Evolutionary conservation across 441 rosid genomes (phyloP).

Genomic region (Gossypium lobatum): DNA sequence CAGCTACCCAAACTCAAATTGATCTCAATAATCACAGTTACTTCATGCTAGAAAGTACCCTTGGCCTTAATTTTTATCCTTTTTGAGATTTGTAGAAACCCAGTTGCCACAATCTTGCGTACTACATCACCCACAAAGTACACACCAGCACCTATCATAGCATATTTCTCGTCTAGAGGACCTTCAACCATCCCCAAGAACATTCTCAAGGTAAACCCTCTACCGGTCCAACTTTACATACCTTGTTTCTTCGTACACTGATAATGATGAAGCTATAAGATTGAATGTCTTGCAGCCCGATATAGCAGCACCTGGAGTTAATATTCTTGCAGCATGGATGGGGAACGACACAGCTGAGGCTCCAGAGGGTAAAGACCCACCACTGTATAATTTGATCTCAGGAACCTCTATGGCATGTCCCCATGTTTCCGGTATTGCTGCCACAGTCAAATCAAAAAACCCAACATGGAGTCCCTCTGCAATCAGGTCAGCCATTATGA

Average conservation of each 20-base stretch:
- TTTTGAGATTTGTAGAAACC: constrained; percentile 34
- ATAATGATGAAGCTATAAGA: not conserved
- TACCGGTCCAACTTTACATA: not conserved
- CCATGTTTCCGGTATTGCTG: constrained; percentile 59
- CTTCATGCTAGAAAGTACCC: not conserved
- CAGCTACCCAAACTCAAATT: not conserved
- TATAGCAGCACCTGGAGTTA: constrained; percentile 68
- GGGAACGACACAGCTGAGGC: constrained; percentile 43
- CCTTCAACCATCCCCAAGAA: constrained; percentile 52
- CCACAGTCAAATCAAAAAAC: constrained; percentile 46
- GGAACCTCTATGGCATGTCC: constrained; percentile 93
- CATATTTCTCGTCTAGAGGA: constrained; percentile 72
- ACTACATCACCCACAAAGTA: constrained; percentile 37
- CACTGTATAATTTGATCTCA: constrained; percentile 51
- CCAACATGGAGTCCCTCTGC: constrained; percentile 67
- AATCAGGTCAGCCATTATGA: constrained; percentile 70
- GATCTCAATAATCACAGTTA: not conserved
- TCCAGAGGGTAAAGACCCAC: constrained; percentile 40
- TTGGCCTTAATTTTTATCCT: not conserved
- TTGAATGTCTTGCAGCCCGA: constrained; percentile 56
- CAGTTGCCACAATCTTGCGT: constrained; percentile 64
- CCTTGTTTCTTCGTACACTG: not conserved
- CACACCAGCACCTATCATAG: constrained; percentile 59
- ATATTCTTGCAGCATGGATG: constrained; percentile 75
- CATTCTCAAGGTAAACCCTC: constrained; percentile 56